Conservation (phyloP, 305 asterid species). For the Solanum aculeatissimum region DNA sequence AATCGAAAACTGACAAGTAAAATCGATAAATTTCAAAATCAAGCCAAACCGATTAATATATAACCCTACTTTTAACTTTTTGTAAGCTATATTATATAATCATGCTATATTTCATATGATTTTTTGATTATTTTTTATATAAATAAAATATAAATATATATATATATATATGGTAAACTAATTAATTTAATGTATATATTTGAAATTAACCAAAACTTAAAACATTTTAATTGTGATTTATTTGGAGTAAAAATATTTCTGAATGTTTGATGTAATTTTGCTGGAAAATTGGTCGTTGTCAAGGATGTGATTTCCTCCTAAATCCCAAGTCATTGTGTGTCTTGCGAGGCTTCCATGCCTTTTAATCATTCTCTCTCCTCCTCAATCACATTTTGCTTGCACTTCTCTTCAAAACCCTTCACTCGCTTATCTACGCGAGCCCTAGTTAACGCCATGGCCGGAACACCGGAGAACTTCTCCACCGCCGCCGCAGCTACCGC, state of each 20-base stretch:
- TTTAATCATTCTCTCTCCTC: background rate
- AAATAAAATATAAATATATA: too few species aligned
- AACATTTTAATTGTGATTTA: background rate
- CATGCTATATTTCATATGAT: too few species aligned
- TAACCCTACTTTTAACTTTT: too few species aligned
- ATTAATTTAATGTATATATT: too few species aligned
- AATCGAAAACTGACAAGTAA: too few species aligned
- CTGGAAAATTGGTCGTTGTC: background rate
- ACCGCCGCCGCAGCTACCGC: background rate
- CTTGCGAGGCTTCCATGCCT: background rate
- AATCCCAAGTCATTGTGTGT: background rate
- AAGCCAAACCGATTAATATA: too few species aligned
- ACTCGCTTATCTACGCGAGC: background rate
- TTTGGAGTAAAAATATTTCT: background rate
- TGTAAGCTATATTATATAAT: too few species aligned
- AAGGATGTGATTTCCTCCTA: background rate
- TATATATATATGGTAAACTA: too few species aligned
- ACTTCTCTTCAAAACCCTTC: background rate
- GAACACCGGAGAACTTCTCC: background rate
- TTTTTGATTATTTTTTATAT: too few species aligned
- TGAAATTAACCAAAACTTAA: too few species aligned
- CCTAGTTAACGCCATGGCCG: background rate
- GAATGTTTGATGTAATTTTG: background rate
- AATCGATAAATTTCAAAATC: too few species aligned
- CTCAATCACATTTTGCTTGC: background rate